These are phyloP conservation scores for Cercophora scortea DNA, from an alignment of 495 filamentous ascomycete genomes.

Conservation along the genomic window DNA sequence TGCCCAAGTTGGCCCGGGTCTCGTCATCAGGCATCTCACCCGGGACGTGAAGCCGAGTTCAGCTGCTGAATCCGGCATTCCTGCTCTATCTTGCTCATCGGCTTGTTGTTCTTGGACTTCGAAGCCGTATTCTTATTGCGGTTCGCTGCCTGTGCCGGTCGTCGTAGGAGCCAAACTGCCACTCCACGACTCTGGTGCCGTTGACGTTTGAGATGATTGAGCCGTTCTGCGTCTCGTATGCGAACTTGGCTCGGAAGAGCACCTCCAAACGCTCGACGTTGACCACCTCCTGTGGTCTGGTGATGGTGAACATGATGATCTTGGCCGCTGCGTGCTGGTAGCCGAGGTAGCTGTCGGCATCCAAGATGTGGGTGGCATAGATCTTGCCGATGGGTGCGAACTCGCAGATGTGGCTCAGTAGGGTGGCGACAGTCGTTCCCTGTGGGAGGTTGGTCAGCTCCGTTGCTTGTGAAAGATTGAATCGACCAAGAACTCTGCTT, in stretches of 20 bases:
- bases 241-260: neutral
- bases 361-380: neutral
- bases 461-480: too few species aligned
- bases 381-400: neutral
- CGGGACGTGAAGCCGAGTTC: too few species aligned
- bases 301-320: neutral
- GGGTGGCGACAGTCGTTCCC: neutral
- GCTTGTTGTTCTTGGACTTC: conserved; percentile 95
- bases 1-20: too few species aligned
- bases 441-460: neutral
- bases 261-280: neutral
- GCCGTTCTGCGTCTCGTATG: neutral
- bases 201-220: neutral
- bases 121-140: too few species aligned
- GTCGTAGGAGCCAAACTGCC: conserved; percentile 1
- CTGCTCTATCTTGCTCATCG: conserved; percentile 92
- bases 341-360: neutral
- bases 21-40: too few species aligned
- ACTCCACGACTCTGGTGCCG: neutral
- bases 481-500: too few species aligned
- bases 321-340: neutral
- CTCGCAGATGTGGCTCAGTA: neutral
- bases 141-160: too few species aligned
- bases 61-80: conserved; percentile 80
- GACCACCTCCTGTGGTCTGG: neutral